Base-by-base conservation (phyloP, 169 alveolate species). In the Babesia microti region DNA sequence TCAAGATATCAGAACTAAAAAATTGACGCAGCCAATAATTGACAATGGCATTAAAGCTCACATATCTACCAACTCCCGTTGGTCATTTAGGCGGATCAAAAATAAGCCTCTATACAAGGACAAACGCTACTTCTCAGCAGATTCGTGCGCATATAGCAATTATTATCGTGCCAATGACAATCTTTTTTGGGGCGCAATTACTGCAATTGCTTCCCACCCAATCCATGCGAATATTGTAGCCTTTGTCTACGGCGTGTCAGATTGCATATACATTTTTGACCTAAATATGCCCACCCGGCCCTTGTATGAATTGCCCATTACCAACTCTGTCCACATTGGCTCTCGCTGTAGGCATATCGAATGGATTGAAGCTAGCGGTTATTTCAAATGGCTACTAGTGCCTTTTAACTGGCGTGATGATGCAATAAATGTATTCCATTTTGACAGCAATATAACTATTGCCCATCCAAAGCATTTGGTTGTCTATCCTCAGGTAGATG, bases 241-340 rank as follows among this genome's bases (percentile, higher is more conserved):
- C 1, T 19, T 57, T 22, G 74, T 54, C 6, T 67, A 55, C 43
- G 59, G 74, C 12, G 22, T 61, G 11, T 67, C 46, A 32, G 67
- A 70, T 45, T 68, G 60, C 15, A 44, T 78, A 0, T 76, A 58
- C 32, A n/a, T 78, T n/a, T 70, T 74, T 65, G 86, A 78, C 52
- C 36, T 71, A 33, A 21, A 83, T 17, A 49, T 50, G 28, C 83
- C 79, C 23, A 33, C 36, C 41, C 60, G 52, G 41, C 86, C 86
- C 12, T 12, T 78, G 14, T 46, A 70, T 41, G 66, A 60, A 15
- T 67, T 78, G 19, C 86, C 86, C 17, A 19, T 78, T n/a, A 66
- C 78, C 5, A 41, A 74, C 0, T 41, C 82, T 0, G 81, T 58
- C 34, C 53, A 47, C 43, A 18, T 59, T 17, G 61, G 73, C 1